Evolutionary conservation across 2,329 filamentous ascomycete species (phyloP).

Genomic region (Pezicula carpinea): DNA sequence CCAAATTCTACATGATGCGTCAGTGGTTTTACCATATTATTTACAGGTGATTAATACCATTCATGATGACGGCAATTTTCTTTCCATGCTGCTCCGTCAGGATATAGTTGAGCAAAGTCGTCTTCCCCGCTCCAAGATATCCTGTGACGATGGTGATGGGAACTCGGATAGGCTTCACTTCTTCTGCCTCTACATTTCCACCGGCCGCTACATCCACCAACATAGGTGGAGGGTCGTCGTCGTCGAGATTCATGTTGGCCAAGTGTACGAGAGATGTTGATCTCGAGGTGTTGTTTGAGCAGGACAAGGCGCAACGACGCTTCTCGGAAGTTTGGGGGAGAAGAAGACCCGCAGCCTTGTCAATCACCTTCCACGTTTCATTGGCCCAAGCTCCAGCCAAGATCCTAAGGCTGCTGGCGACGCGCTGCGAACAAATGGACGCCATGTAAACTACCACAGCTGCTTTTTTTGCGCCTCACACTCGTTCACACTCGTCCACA

Average conservation of each 20-base stretch:
- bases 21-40: neutral
- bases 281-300: neutral
- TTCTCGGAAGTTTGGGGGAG: neutral
- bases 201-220: conserved; percentile 46
- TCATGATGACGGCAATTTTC: conserved; percentile 96
- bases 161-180: conserved; percentile 56
- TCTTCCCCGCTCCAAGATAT: conserved; percentile 94
- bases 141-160: conserved; percentile 86
- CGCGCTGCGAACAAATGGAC: too few relatives aligned
- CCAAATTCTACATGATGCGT: conserved; percentile 60
- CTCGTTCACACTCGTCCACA: neutral
- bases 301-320: neutral
- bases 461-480: too few relatives aligned
- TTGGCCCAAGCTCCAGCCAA: too few relatives aligned
- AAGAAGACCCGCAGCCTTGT: neutral
- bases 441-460: too few relatives aligned
- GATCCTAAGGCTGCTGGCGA: too few relatives aligned
- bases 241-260: conserved; percentile 55
- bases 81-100: conserved; percentile 93
- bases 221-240: conserved; percentile 61
- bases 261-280: neutral
- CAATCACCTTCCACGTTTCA: too few relatives aligned
- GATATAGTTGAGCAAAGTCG: conserved; percentile 92
- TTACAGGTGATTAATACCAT: conserved; percentile 47
- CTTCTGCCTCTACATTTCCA: conserved; percentile 37